phyloP scores from a whole-genome alignment of 2,329 filamentous ascomycete species.

The Emergomyces orientalis region DNA sequence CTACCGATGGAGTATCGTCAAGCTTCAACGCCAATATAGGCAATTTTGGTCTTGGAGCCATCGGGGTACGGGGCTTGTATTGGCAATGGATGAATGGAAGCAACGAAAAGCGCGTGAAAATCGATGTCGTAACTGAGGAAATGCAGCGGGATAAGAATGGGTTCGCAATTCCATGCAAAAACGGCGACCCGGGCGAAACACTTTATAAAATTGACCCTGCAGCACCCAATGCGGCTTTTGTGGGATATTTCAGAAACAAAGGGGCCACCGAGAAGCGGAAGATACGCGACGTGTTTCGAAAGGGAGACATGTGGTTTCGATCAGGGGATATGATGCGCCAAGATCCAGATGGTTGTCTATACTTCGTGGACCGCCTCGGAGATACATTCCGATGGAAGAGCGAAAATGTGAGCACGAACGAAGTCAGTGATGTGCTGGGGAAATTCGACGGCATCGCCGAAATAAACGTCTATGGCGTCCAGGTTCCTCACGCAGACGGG shows the following conservation, averaged over 20 bases:
- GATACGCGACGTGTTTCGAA: constrained; percentile 2
- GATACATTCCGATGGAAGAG: constrained; percentile 61
- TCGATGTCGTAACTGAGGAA: constrained; percentile 6
- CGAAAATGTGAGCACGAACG: constrained; percentile 51
- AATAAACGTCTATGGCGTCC: constrained; percentile 56
- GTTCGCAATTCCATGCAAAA: constrained; percentile 3
- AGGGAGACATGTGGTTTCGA: constrained; percentile 7
- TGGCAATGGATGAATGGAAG: constrained; percentile 7
- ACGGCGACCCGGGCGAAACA: constrained; percentile 1
- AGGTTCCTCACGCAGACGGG: constrained; percentile 54
- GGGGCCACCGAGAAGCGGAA: constrained; percentile 3
- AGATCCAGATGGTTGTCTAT: constrained; percentile 5
- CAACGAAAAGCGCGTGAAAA: constrained; percentile 7
- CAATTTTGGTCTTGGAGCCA: constrained; percentile 4
- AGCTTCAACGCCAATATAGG: constrained; percentile 6
- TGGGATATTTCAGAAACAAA: background rate
- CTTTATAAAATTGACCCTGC: constrained; percentile 5
- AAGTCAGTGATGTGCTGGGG: constrained; percentile 52
- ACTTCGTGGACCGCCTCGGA: constrained; percentile 29
- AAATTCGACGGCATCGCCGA: constrained; percentile 51
- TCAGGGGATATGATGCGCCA: constrained; percentile 7
- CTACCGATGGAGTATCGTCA: constrained; percentile 26
- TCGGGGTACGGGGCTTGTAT: constrained; percentile 2
- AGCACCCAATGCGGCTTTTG: constrained; percentile 2
- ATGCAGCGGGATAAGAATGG: background rate